Percentiles rank a stretch among this genome's conserved stretches.
These are phyloP conservation scores for Lasiosphaeria ovina DNA, from an alignment of 495 filamentous ascomycete species.

Conservation along the genomic window DNA sequence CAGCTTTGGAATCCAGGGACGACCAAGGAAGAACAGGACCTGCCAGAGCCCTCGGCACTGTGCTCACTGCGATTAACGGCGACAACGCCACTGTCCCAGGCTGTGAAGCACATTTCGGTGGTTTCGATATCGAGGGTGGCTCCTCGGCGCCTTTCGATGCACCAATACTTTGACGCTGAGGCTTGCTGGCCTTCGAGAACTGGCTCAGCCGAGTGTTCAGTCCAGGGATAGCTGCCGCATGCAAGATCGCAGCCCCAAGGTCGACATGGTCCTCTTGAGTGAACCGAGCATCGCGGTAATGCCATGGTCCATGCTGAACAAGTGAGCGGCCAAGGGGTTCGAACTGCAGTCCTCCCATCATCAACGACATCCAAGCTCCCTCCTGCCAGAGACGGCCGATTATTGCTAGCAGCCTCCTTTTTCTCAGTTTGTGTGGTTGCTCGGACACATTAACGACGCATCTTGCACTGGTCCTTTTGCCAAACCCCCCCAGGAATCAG, in stretches of 20 bases:
- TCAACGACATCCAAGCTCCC: constrained; percentile 1
- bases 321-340: constrained; percentile 26
- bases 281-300: constrained; percentile 20
- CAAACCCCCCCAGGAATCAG: neutral
- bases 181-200: constrained; percentile 15
- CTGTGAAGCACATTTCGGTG: neutral
- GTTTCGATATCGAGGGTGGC: constrained; percentile 5
- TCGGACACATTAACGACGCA: constrained; percentile 2
- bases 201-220: constrained; percentile 19
- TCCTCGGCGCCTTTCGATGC: constrained; percentile 7
- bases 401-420: neutral
- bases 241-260: constrained; percentile 23
- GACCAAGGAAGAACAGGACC: neutral
- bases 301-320: constrained; percentile 34
- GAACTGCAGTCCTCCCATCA: constrained; percentile 29
- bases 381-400: constrained; percentile 7
- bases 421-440: neutral
- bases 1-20: constrained; percentile 16
- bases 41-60: neutral
- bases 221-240: constrained; percentile 18
- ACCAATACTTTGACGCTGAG: neutral
- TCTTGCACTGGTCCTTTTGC: neutral
- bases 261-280: constrained; percentile 15
- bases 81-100: neutral
- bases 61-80: neutral